phyloP scores from a whole-genome alignment of 2,329 filamentous ascomycete species.

The Neonectria hederae region DNA sequence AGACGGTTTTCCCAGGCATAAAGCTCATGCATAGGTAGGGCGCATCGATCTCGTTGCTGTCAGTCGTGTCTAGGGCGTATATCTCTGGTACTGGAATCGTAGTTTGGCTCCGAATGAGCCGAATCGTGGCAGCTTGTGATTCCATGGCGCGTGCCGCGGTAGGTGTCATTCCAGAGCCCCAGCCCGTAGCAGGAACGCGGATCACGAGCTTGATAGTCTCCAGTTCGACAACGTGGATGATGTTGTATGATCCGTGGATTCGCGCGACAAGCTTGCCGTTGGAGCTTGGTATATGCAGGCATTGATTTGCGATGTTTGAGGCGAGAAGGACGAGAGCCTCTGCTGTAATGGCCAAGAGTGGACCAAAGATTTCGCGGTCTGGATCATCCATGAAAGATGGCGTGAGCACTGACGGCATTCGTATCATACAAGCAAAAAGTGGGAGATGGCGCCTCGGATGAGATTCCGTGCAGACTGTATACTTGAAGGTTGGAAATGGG shows the following conservation, averaged over 20 bases:
- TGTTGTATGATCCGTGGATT: conserved; percentile 15
- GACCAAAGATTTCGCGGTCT: conserved; percentile 11
- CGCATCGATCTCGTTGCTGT: conserved; percentile 24
- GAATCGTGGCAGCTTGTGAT: conserved; percentile 22
- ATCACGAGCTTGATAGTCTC: conserved; percentile 21
- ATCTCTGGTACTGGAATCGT: conserved; percentile 30
- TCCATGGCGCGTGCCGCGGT: conserved; percentile 19
- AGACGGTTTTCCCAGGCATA: conserved; percentile 21
- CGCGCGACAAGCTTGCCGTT: conserved; percentile 11
- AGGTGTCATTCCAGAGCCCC: conserved; percentile 25
- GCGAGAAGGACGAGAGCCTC: conserved; percentile 10
- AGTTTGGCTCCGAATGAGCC: conserved; percentile 8
- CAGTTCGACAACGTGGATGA: conserved; percentile 11
- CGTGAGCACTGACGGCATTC: neutral
- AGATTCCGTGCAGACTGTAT: too few species aligned
- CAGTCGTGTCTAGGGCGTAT: conserved; percentile 24
- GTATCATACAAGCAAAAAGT: neutral
- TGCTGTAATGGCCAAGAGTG: conserved; percentile 7
- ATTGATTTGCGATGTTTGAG: neutral
- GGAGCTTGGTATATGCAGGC: neutral
- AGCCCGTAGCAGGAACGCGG: conserved; percentile 20
- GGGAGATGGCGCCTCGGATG: neutral
- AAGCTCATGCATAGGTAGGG: conserved; percentile 35
- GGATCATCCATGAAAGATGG: conserved; percentile 9
- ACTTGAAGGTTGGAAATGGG: too few species aligned